Evolutionary conservation across 2,329 filamentous ascomycete genomes (phyloP), one percentile per base, ranked within the genome.

Genomic region (Ophiosphaerella korrae): DNA sequence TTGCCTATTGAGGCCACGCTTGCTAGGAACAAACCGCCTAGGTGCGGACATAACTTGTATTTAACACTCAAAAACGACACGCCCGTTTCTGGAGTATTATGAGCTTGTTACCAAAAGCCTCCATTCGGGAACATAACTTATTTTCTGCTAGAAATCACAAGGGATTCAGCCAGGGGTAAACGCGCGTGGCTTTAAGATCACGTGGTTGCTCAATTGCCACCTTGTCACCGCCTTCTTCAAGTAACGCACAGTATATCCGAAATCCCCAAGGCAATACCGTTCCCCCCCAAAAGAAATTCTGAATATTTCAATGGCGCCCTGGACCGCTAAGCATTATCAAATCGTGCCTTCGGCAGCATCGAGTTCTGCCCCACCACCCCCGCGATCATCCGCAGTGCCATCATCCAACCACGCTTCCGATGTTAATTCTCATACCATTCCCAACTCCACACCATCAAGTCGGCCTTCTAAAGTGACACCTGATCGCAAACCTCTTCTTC

Each of bases 401-500:
- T 64, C 60, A 29, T 45, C 62, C n/a, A 39, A 55, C 40, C 53
- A 47, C 32, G 46, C 43, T 13, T 16, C 45, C 13, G 36, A 46
- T 9, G 34, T 51, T 13, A 44, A 29, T 31, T 33, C 36, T 8
- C 11, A 24, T 35, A 42, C 45, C 29, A 53, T 40, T 29, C 21
- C 46, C 14, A 32, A 52, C 26, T 18, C 40, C 18, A 21, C 23
- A 21, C 39, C 33, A 12, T 24, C 42, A 8, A 13, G 43, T 2
- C 21, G 44, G 29, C 16, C 42, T 4, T 52, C 49, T 1, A 61
- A 51, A 37, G 57, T 68, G 13, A 65, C 62, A 14, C 70, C 72
- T 1, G 38, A 52, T 8, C 72, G 73, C n/a, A 72, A 72, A 29
- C 77, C 78, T 2, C 72, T 77, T 34, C 74, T 80, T 8, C 77